phyloP scores from a whole-genome alignment of 371 early-diverging fungal species.

The Coemansia sp. region DNA sequence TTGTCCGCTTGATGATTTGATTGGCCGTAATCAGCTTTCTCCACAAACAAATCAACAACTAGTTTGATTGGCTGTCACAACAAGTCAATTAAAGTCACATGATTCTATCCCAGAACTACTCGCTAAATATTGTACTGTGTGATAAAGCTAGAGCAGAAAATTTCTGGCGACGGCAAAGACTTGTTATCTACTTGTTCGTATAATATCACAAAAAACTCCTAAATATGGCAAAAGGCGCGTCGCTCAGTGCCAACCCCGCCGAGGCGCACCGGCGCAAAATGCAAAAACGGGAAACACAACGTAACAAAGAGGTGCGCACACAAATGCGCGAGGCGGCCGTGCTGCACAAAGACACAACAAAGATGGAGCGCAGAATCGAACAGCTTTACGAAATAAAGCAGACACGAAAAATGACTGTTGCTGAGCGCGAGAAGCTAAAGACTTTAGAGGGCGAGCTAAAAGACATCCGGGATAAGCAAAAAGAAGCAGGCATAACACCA shows the following conservation, averaged over 20 bases:
- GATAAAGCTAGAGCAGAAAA: no score
- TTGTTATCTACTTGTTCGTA: no score
- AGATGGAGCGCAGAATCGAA: constrained; percentile 49
- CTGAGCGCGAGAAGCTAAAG: constrained; percentile 31
- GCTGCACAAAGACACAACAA: constrained; percentile 44
- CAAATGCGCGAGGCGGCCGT: constrained; percentile 42
- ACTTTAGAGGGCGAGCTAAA: constrained; percentile 36
- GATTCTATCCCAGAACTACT: not conserved
- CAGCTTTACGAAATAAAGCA: constrained; percentile 29
- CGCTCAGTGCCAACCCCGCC: constrained; percentile 30
- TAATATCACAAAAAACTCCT: no score
- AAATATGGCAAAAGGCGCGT: constrained; percentile 26
- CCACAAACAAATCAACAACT: not conserved
- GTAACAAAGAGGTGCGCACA: constrained; percentile 50
- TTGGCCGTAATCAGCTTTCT: not conserved
- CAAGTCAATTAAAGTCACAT: not conserved
- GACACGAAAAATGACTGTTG: constrained; percentile 33
- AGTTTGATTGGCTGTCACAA: not conserved
- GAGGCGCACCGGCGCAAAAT: constrained; percentile 25
- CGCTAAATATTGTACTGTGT: no score
- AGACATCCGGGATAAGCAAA: constrained; percentile 30
- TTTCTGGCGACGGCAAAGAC: no score
- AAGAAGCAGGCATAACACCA: constrained; percentile 38
- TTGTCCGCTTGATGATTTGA: not conserved
- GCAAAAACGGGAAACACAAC: constrained; percentile 36